Evolutionary conservation across 331 rosid species (phyloP).

Genomic region (Malus hybrid): DNA sequence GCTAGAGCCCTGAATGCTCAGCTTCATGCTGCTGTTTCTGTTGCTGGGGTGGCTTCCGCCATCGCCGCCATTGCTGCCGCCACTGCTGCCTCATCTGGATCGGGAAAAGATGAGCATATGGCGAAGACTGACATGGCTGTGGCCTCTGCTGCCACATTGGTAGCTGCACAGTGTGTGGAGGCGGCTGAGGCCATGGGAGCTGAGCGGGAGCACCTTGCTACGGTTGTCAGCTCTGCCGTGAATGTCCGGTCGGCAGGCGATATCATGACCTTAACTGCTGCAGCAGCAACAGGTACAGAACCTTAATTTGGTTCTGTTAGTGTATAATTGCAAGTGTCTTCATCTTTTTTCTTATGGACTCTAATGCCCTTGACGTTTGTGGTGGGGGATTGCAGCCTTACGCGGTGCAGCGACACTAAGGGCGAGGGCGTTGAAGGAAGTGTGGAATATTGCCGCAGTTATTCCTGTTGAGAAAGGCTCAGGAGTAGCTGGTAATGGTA

Average conservation of each 20-base stretch:
- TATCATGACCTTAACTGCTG: slow-evolving; percentile 85
- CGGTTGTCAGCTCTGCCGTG: slow-evolving; percentile 84
- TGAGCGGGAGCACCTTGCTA: slow-evolving; percentile 71
- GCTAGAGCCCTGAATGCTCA: slow-evolving; percentile 79
- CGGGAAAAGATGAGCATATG: slow-evolving; percentile 53
- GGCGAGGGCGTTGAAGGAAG: slow-evolving; percentile 90
- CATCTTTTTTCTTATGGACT: background rate
- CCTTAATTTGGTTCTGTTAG: background rate
- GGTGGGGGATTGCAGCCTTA: slow-evolving; percentile 44
- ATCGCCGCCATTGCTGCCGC: slow-evolving; percentile 81
- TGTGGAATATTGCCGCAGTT: slow-evolving; percentile 85
- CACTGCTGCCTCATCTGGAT: slow-evolving; percentile 46
- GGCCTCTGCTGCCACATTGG: slow-evolving; percentile 87
- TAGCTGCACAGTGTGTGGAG: slow-evolving; percentile 93
- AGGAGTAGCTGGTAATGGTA: slow-evolving; percentile 22
- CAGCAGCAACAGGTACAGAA: slow-evolving; percentile 69
- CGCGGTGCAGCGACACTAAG: slow-evolving; percentile 94
- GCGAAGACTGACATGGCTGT: slow-evolving; percentile 74
- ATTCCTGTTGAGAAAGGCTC: slow-evolving; percentile 68
- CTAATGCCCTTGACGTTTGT: background rate
- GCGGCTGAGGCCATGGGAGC: slow-evolving; percentile 93
- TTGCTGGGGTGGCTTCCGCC: slow-evolving; percentile 83
- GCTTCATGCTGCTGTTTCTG: slow-evolving; percentile 83
- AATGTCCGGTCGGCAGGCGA: slow-evolving; percentile 84
- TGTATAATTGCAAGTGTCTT: background rate